These are phyloP conservation scores for Rhodotorula toruloides DNA, from an alignment of 768 basidiomycete species.

Conservation along the genomic window DNA sequence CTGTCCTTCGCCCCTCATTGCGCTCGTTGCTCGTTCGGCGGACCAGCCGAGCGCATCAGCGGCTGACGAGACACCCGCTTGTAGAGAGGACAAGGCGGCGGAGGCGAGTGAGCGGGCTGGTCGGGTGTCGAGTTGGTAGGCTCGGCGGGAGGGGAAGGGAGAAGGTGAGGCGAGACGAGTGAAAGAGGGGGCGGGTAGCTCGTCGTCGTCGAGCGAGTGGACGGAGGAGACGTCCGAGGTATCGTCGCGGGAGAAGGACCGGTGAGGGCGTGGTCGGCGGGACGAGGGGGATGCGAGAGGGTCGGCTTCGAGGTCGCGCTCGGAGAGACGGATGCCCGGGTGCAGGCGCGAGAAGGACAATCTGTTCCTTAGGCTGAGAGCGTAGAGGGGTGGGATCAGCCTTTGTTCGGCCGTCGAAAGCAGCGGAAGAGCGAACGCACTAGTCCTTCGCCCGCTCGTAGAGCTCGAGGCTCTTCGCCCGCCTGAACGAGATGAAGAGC, in stretches of 20 bases:
- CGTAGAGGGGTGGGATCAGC: too few relatives aligned
- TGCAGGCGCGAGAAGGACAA: not conserved
- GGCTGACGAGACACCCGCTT: not conserved
- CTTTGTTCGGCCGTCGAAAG: too few relatives aligned
- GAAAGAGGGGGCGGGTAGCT: not conserved
- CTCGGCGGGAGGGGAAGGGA: not conserved
- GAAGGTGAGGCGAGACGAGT: not conserved
- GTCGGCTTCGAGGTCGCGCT: constrained; percentile 2
- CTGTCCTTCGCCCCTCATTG: not conserved
- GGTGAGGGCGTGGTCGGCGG: not conserved
- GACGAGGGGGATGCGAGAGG: not conserved
- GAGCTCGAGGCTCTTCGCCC: constrained; percentile 7
- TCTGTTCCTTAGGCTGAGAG: not conserved
- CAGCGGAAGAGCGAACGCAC: too few relatives aligned
- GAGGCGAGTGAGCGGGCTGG: not conserved
- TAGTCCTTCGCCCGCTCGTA: not conserved
- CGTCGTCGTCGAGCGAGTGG: constrained; percentile 7
- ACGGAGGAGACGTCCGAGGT: not conserved
- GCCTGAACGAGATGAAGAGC: constrained; percentile 27
- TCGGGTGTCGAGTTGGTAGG: not conserved
- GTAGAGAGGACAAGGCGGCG: not conserved
- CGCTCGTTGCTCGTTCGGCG: not conserved
- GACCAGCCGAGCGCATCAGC: constrained; percentile 5
- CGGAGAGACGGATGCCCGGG: not conserved
- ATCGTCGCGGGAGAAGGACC: not conserved